These are phyloP conservation scores for Aspergillus campestris DNA, from an alignment of 495 filamentous ascomycete genomes.

Conservation along the genomic window DNA sequence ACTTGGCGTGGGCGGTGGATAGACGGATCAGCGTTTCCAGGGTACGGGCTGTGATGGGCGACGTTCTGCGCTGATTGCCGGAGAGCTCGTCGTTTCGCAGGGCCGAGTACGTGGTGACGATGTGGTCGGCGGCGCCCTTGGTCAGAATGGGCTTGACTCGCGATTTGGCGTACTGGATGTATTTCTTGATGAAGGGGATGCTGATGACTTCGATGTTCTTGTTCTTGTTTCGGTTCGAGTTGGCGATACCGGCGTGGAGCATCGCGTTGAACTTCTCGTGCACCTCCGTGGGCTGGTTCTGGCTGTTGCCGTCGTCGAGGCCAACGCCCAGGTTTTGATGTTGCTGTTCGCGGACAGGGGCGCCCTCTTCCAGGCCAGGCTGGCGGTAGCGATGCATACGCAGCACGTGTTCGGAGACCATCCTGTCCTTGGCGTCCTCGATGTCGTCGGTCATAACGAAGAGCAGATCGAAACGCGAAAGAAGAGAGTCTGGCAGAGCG, in stretches of 20 bases:
- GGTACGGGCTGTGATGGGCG: slow-evolving; percentile 93
- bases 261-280: slow-evolving; percentile 96
- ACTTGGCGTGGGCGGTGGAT: slow-evolving; percentile 91
- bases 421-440: slow-evolving; percentile 81
- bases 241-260: slow-evolving; percentile 85
- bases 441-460: slow-evolving; percentile 99
- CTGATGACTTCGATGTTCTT: slow-evolving; percentile 86
- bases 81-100: slow-evolving; percentile 94
- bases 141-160: slow-evolving; percentile 87
- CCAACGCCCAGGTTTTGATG: slow-evolving; percentile 85
- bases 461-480: slow-evolving; percentile 97
- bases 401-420: slow-evolving; percentile 92
- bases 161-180: slow-evolving; percentile 95
- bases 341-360: slow-evolving; percentile 82
- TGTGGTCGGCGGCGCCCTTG: slow-evolving; percentile 86
- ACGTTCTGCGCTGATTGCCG: slow-evolving; percentile 86
- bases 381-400: slow-evolving; percentile 97
- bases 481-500: slow-evolving; percentile 88
- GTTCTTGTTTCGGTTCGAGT: slow-evolving; percentile 58
- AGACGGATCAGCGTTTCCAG: slow-evolving; percentile 96
- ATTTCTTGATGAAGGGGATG: slow-evolving; percentile 99
- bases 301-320: slow-evolving; percentile 65
- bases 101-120: slow-evolving; percentile 85
- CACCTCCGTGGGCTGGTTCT: slow-evolving; percentile 71
- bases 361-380: slow-evolving; percentile 89